Evolutionary conservation across 2,329 filamentous ascomycete species (phyloP), one percentile per base, ranked within the genome.

Genomic region (Microdochium paspali): DNA sequence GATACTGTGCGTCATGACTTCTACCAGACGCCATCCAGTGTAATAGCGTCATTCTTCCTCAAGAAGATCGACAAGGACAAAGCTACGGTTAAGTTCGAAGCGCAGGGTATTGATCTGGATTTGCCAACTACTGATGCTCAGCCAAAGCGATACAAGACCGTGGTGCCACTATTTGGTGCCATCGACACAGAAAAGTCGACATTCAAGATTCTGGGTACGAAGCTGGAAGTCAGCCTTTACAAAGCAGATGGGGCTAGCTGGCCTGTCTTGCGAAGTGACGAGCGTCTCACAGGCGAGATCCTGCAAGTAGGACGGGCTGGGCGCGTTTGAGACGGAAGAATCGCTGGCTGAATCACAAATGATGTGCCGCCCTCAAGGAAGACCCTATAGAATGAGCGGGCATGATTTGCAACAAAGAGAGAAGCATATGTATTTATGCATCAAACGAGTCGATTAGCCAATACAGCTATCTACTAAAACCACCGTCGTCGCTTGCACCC

Each of bases 11-110:
- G 88, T 51, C 82, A 86, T 61, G 93, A 98, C 67, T 98, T 91
- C 69, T 98, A 98, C 69, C 93, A 98, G 67, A 97, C 93, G 1
- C 73, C 85, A 2, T 79, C 80, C 12, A 82, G 81, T 13, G 87
- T 97, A 49, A 95, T 94, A 55, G 90, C 87, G 2, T 93, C 87
- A 9, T 85, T 96, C 56, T 98, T 95, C 70, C 76, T 97, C 47
- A 98, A 97, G 74, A 97, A 97, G 72, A 95, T 98, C 58, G 82
- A 90, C 69, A 94, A 91, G 68, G 77, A 84, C 23, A 77, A 71
- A 24, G 86, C 89, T 46, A 84, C 78, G 54, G 77, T 97, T 43
- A 72, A 77, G 23, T 91, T 97, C 63, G 65, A 72, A 30, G 60
- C 77, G 2, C 72, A 75, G 44, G 71, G 78, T 44, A 67, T 97